Evolutionary conservation across 352 stramenopile genomes (phyloP), one percentile per base, ranked within the genome.

Genomic region (Pythium scleroteichum): DNA sequence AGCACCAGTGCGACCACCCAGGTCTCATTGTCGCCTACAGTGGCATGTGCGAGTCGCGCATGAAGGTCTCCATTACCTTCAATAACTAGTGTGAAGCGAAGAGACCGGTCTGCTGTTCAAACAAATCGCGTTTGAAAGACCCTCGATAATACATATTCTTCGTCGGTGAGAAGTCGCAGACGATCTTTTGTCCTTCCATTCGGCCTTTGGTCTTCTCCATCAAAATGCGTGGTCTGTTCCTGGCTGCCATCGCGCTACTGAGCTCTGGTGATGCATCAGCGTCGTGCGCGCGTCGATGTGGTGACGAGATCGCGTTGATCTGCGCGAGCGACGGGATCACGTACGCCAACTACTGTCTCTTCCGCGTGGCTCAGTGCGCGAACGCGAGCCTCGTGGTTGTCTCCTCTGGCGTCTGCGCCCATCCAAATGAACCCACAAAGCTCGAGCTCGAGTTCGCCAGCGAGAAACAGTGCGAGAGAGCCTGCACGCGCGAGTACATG

Each of bases 401-500:
- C 7, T 20, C 44, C 4, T 4, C 3, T 2, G 24, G 20, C 22
- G 10, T 51, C 20, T 51, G 44, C 44, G 44, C 20, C 41, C n/a
- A 23, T 13, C 17, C n/a, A 9, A 27, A 17, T 7, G 13, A 22
- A 13, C 39, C 13, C 3, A 4, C 5, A n/a, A 27, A 23, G 24
- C 10, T 23, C 9, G 23, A 53, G 29, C 5, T 35, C 29, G 29
- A 35, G 29, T 35, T 35, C 5, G 29, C 29, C 5, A 35, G 29
- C 5, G 10, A 35, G 29, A 10, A 35, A 10, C 5, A 35, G 10
- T 64, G 57, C 22, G 57, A 64, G 39, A 58, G 2, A 39, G 6
- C 20, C 0, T 66, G 58, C n/a, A 66, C 58, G 29, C 61, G 61
- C 19, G 50, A 72, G 24, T 79, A 70, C 42, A 45, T 51, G 1